Evolutionary conservation across 129 eudicot genomes (phyloP).

Genomic region (carrot (Daucus carota)): DH1_v3.0 NC_030387.2:32950501-32951000

Average conservation of each 20-base stretch:
- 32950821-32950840: conserved; percentile 13
- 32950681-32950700: conserved; percentile 6
- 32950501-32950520: not conserved
- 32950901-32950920: conserved; percentile 12
- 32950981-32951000: too few relatives aligned
- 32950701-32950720: not conserved
- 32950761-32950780: not conserved
- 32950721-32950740: not conserved
- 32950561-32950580: conserved; percentile 10
- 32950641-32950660: conserved; percentile 7
- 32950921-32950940: not conserved
- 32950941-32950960: not conserved
- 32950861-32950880: conserved; percentile 19
- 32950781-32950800: not conserved
- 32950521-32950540: not conserved
- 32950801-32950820: conserved; percentile 38
- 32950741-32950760: conserved; percentile 1
- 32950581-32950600: conserved; percentile 9
- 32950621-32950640: not conserved
- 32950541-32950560: not conserved
- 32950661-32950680: not conserved
- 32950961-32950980: not conserved
- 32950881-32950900: conserved; percentile 16
- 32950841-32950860: conserved; percentile 17
- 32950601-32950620: not conserved